phyloP scores from a whole-genome alignment of 2,329 filamentous ascomycete species.

The Teratosphaeria destructans region DNA sequence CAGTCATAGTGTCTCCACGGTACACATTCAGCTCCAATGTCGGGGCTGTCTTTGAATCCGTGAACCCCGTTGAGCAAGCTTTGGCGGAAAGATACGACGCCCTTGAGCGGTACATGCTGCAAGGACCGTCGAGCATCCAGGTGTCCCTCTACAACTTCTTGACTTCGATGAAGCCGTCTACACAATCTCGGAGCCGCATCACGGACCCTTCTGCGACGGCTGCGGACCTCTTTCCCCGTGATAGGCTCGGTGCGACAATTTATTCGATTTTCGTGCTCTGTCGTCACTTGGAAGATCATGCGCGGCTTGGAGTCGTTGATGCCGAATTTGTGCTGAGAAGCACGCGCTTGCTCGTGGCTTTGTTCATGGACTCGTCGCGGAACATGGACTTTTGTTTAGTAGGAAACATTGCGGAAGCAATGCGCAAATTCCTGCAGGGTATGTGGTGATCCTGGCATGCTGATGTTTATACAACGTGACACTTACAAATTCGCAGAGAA shows the following conservation, averaged over 20 bases:
- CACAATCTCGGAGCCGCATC: constrained; percentile 40
- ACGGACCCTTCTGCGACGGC: constrained; percentile 44
- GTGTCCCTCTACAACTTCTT: constrained; percentile 47
- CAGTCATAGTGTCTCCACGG: constrained; percentile 17
- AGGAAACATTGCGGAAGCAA: constrained; percentile 8
- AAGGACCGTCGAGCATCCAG: constrained; percentile 49
- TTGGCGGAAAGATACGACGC: constrained; percentile 74
- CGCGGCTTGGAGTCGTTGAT: constrained; percentile 19
- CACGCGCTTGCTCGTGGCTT: constrained; percentile 14
- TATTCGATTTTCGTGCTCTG: constrained; percentile 61
- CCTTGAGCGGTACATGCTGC: constrained; percentile 64
- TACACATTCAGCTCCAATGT: constrained; percentile 16
- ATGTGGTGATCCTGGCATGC: background rate
- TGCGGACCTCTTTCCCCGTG: constrained; percentile 54
- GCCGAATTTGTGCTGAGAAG: constrained; percentile 18
- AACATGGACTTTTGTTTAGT: constrained; percentile 4
- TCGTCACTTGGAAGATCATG: constrained; percentile 43
- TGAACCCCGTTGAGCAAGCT: constrained; percentile 58
- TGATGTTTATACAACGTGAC: background rate
- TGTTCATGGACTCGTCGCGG: constrained; percentile 14
- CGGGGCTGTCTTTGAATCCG: constrained; percentile 13
- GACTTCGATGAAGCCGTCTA: constrained; percentile 39
- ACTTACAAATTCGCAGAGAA: constrained; percentile 10
- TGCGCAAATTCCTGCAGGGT: constrained; percentile 20
- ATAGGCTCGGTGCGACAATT: constrained; percentile 54